A percentile compares a stretch with the other conserved stretches of the same genome.
Evolutionary conservation across 2,329 filamentous ascomycete species (phyloP).

Genomic region (Aspergillus glaucus): DNA sequence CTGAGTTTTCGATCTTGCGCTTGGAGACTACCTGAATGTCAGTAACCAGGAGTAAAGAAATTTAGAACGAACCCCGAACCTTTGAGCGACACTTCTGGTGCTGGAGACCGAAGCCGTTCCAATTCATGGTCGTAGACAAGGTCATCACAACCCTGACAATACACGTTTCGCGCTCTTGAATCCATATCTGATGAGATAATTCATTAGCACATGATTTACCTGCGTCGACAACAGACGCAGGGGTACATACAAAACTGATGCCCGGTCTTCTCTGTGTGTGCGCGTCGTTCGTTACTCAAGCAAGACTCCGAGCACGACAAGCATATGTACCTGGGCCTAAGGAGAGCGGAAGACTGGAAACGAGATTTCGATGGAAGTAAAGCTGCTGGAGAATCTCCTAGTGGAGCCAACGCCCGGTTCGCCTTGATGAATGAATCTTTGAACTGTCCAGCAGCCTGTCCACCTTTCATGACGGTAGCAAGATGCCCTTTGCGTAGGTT

Average conservation of each 20-base stretch:
- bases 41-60: not conserved
- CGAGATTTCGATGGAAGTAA: constrained; percentile 13
- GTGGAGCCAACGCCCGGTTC: constrained; percentile 23
- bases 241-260: constrained; percentile 36
- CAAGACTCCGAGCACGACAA: constrained; percentile 31
- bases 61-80: constrained; percentile 6
- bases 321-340: constrained; percentile 37
- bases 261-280: constrained; percentile 32
- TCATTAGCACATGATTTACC: not conserved
- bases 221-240: not conserved
- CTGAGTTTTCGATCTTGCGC: constrained; percentile 38
- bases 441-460: constrained; percentile 29
- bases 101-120: constrained; percentile 27
- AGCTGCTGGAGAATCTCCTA: constrained; percentile 17
- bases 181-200: constrained; percentile 31
- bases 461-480: constrained; percentile 26
- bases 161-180: constrained; percentile 33
- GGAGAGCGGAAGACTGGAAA: constrained; percentile 18
- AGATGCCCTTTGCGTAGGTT: constrained; percentile 32
- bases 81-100: constrained; percentile 14
- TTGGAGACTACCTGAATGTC: constrained; percentile 18
- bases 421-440: constrained; percentile 28
- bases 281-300: constrained; percentile 24
- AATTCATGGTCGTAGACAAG: constrained; percentile 38
- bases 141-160: constrained; percentile 35